Base-by-base conservation (phyloP, 2,329 filamentous ascomycete species). In the Diplodia mutila region DNA sequence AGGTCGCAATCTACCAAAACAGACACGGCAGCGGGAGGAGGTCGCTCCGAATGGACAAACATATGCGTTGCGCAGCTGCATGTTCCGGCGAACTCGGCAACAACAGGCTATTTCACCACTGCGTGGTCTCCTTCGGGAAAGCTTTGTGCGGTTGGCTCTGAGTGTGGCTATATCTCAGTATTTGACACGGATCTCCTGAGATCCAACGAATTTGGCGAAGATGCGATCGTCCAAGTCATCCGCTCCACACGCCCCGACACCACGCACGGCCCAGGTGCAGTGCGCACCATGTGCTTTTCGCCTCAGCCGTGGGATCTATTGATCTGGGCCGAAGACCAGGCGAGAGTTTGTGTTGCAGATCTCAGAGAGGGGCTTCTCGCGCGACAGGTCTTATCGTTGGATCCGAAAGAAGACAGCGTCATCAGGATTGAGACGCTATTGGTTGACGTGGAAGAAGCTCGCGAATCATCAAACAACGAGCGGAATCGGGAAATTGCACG, bases 261-360 rank as follows among this genome's bases (percentile, higher is more conserved):
- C 51, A 68, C 83, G n/a, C 85, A 87, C 25, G 85, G 78, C 11
- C 78, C 86, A 23, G 94, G 94, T 52, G 93, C 94, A 37, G 89
- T 98, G 65, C 87, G 95, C 69, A 92, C 93, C 69, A 96, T 98
- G 91, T 86, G 90, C 1, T 99, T 99, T 76, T 93, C 92, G 4
- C 94, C 94, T 0, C 91, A 91, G 1, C 92, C 94, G 0, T 94
- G 90, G 83, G 94, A 97, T 75, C 86, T 99, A 21, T 82, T 99
- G 49, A 91, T 96, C 7, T 98, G 95, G 94, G 92, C 93, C 9
- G 95, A 99, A 78, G 92, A 97, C 73, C 90, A 91, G 70, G 91
- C 90, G 3, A 85, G 89, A 67, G 84, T 94, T 18, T 92, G 91
- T 46, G 83, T 94, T 48, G 90, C 90, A 5, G 92, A 95, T 77